Conservation (phyloP, 2,329 filamentous ascomycete species). For the Simplicillium sp. region DNA sequence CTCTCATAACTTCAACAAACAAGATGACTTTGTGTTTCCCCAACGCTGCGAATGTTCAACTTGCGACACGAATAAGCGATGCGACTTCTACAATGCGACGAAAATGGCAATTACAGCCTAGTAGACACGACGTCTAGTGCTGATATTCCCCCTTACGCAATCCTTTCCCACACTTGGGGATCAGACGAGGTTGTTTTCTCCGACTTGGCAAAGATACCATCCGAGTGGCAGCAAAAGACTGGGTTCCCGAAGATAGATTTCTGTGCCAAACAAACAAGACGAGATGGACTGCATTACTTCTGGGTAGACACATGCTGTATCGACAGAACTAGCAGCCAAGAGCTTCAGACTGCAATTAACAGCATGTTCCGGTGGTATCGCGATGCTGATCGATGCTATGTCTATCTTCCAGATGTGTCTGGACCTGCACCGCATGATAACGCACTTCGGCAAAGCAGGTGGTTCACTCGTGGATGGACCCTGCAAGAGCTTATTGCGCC, state of each 20-base stretch:
- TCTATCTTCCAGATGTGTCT: slow-evolving; percentile 14
- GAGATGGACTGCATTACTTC: slow-evolving; percentile 9
- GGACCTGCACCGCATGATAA: neutral
- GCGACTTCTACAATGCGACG: neutral
- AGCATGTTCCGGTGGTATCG: slow-evolving; percentile 15
- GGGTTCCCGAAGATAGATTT: slow-evolving; percentile 15
- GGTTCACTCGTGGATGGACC: slow-evolving; percentile 41
- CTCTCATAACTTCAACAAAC: too few species aligned
- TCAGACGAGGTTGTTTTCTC: slow-evolving; percentile 18
- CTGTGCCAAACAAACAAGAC: slow-evolving; percentile 9
- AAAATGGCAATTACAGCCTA: neutral
- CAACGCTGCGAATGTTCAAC: too few species aligned
- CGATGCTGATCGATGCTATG: slow-evolving; percentile 14
- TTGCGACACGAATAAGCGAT: neutral
- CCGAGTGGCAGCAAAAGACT: neutral
- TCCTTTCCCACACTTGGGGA: slow-evolving; percentile 26
- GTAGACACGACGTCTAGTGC: neutral
- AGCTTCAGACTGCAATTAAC: slow-evolving; percentile 2
- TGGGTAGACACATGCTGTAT: slow-evolving; percentile 21
- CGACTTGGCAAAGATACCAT: slow-evolving; percentile 10
- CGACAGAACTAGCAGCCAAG: slow-evolving; percentile 1
- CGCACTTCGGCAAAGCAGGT: slow-evolving; percentile 11
- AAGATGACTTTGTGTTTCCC: too few species aligned
- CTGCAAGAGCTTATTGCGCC: slow-evolving; percentile 56
- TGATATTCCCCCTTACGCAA: slow-evolving; percentile 17